These are phyloP conservation scores for Agrocybe pediades DNA, from an alignment of 768 basidiomycete species.

Conservation along the genomic window DNA sequence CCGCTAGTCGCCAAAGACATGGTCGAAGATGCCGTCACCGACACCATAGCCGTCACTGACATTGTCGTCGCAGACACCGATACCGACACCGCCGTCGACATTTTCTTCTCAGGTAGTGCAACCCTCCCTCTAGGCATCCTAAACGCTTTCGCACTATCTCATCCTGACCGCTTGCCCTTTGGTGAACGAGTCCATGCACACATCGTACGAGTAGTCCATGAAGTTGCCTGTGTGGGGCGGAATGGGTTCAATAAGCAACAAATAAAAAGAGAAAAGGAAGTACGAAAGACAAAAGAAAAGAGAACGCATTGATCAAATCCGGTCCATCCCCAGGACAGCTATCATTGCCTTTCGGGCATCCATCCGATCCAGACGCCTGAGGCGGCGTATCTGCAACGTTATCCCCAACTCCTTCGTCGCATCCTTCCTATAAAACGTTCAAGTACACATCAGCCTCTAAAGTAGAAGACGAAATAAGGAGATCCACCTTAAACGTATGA, in stretches of 20 bases:
- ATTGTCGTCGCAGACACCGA: too few relatives aligned
- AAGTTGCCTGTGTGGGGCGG: constrained; percentile 30
- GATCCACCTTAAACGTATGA: constrained; percentile 31
- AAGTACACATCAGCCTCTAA: constrained; percentile 16
- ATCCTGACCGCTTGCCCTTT: constrained; percentile 35
- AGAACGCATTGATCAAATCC: constrained; percentile 34
- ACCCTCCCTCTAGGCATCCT: constrained; percentile 2
- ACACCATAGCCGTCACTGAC: too few relatives aligned
- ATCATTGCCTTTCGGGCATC: constrained; percentile 26
- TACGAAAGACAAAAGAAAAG: not conserved
- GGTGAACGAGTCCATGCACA: constrained; percentile 40
- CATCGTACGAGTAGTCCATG: constrained; percentile 43
- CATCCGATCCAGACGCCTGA: constrained; percentile 33
- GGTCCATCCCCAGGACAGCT: constrained; percentile 29
- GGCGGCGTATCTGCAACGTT: constrained; percentile 40
- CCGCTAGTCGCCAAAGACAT: too few relatives aligned
- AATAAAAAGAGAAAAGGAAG: not conserved
- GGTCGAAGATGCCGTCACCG: too few relatives aligned
- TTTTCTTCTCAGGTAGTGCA: not conserved
- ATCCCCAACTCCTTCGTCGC: constrained; percentile 34
- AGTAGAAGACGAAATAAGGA: not conserved
- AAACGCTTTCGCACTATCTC: constrained; percentile 10
- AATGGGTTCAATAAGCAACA: not conserved
- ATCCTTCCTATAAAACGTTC: constrained; percentile 33
- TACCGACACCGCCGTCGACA: not conserved